Conservation (phyloP, 768 basidiomycete species). For the Crepidotus variabilis region DNA sequence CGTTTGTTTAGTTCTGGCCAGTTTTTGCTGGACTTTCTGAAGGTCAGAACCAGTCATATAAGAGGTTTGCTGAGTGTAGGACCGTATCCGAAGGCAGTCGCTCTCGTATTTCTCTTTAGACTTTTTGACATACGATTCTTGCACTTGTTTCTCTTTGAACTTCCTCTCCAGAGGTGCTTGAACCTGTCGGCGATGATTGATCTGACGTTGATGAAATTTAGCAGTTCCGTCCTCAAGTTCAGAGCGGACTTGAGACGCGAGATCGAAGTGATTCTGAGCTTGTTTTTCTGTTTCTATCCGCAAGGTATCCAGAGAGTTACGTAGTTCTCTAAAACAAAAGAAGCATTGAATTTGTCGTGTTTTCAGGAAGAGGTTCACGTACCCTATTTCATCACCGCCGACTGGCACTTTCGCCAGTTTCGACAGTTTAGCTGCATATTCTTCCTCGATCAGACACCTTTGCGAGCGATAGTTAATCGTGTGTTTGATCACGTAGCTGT, state of each 20-base stretch:
- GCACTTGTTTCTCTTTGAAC: slow-evolving; percentile 81
- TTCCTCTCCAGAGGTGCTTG: slow-evolving; percentile 82
- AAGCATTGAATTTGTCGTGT: neutral
- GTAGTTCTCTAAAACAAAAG: slow-evolving; percentile 58
- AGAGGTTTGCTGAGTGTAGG: slow-evolving; percentile 81
- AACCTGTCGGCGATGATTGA: slow-evolving; percentile 61
- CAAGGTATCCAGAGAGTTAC: slow-evolving; percentile 75
- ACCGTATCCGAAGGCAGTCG: slow-evolving; percentile 86
- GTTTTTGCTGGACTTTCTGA: slow-evolving; percentile 78
- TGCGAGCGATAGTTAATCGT: slow-evolving; percentile 1
- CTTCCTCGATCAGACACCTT: slow-evolving; percentile 89
- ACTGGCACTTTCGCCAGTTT: slow-evolving; percentile 75
- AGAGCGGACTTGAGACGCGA: slow-evolving; percentile 68
- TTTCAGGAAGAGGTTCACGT: slow-evolving; percentile 23
- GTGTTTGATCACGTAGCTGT: neutral
- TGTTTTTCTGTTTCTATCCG: slow-evolving; percentile 81
- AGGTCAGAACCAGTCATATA: slow-evolving; percentile 86
- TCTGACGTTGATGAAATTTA: slow-evolving; percentile 60
- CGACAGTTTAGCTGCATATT: slow-evolving; percentile 79
- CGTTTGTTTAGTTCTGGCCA: slow-evolving; percentile 82
- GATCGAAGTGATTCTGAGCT: slow-evolving; percentile 62
- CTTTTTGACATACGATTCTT: slow-evolving; percentile 80
- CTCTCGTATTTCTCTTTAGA: slow-evolving; percentile 88
- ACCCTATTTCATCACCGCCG: slow-evolving; percentile 94
- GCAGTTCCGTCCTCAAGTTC: slow-evolving; percentile 66